phyloP scores from a whole-genome alignment of 495 filamentous ascomycete genomes.

The Xeromyces bisporus region DNA sequence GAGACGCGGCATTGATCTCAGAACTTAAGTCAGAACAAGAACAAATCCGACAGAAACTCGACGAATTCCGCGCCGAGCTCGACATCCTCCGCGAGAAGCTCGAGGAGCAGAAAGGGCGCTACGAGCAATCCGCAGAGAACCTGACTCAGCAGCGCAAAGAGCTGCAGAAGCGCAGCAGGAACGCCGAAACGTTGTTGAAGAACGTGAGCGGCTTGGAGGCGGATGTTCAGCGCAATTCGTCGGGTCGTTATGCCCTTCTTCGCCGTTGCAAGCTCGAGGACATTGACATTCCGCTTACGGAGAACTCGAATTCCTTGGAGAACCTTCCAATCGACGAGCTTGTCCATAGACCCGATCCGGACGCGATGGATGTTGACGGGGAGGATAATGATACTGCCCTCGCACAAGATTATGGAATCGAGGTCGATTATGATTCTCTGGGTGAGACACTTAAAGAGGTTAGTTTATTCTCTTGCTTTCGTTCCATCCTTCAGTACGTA shows the following conservation, averaged over 20 bases:
- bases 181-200: slow-evolving; percentile 64
- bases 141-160: slow-evolving; percentile 70
- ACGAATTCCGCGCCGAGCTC: slow-evolving; percentile 55
- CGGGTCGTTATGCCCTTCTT: slow-evolving; percentile 65
- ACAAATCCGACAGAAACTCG: slow-evolving; percentile 52
- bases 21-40: slow-evolving; percentile 59
- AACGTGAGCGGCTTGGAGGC: slow-evolving; percentile 63
- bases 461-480: slow-evolving; percentile 17
- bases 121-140: slow-evolving; percentile 52
- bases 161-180: slow-evolving; percentile 64
- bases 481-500: too few species aligned
- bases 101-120: slow-evolving; percentile 44
- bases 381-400: slow-evolving; percentile 22
- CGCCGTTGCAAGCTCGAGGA: slow-evolving; percentile 87
- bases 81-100: slow-evolving; percentile 58
- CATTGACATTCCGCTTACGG: slow-evolving; percentile 64
- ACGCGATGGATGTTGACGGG: slow-evolving; percentile 73
- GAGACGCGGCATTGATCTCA: slow-evolving; percentile 46
- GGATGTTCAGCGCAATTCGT: slow-evolving; percentile 65
- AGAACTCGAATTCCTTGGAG: slow-evolving; percentile 59
- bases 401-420: slow-evolving; percentile 81
- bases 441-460: slow-evolving; percentile 74
- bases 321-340: slow-evolving; percentile 76
- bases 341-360: slow-evolving; percentile 44
- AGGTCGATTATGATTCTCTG: slow-evolving; percentile 72